Conservation (phyloP, 345 rosid species). For the Mangifera indica region DNA sequence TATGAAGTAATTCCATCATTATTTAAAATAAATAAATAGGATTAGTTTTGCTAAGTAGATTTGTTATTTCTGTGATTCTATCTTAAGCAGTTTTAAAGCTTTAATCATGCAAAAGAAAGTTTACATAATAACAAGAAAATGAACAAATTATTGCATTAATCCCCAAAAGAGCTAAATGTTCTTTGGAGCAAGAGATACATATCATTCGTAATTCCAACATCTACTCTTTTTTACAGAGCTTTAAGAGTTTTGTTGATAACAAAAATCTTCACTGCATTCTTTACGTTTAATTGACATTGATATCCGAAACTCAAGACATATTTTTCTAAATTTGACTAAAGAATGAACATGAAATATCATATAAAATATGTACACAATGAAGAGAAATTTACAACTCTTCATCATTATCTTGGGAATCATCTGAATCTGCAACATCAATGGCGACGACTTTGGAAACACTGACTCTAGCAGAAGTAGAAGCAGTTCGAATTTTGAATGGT, state of each 20-base stretch:
- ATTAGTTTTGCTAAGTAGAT: no score
- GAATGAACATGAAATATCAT: not conserved
- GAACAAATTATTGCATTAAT: no score
- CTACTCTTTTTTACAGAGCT: not conserved
- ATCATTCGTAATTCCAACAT: no score
- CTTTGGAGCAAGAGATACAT: no score
- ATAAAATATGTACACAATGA: conserved; percentile 23
- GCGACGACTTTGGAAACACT: conserved; percentile 64
- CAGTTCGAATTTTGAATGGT: conserved; percentile 47
- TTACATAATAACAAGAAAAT: no score
- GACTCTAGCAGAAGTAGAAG: conserved; percentile 44
- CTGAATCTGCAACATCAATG: conserved; percentile 42
- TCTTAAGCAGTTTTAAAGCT: no score
- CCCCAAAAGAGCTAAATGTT: no score
- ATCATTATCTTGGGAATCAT: conserved; percentile 27
- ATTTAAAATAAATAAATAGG: no score
- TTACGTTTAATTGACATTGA: not conserved
- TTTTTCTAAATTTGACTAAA: not conserved
- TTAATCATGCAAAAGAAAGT: no score
- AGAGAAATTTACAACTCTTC: conserved; percentile 32
- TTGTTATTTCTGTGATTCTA: no score
- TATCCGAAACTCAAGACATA: not conserved
- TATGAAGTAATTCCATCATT: no score
- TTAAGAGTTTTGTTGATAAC: not conserved
- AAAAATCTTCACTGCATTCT: not conserved